Base-by-base conservation (phyloP, 2,329 filamentous ascomycete species). In the Torrubiellomyces zombiae region DNA sequence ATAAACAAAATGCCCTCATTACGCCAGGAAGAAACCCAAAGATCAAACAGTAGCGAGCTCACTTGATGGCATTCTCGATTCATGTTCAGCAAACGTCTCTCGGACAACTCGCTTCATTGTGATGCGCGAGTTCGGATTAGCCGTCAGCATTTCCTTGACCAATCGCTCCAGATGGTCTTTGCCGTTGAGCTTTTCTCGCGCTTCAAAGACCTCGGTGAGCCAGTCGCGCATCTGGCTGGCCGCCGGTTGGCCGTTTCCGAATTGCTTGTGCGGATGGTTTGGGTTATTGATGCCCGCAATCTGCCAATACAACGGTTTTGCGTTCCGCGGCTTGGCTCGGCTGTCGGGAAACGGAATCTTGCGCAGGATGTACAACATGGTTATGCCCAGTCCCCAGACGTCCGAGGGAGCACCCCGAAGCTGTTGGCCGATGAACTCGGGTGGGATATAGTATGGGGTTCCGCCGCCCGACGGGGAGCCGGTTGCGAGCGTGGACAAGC, bases 371-470 rank as follows among this genome's bases (percentile, higher is more conserved):
- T 71, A 71, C 12, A 71, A 52, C 65, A 71, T 69, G 16, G 64
- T 68, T 24, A 71, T 53, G 22, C 66, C 66, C 16, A 71, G 46
- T 0, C 64, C 66, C 65, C 66, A 71, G 7, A 69, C 63, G 34
- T 71, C 66, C 16, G 64, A 66, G 3, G 63, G 49, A 4, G 58
- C 43, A 4, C 66, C 66, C 16, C 66, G 63, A 23, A 56, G 49
- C 40, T 60, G 64, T 26, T 53, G 48, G 9, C 58, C 61, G 30
- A 71, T 66, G 39, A 67, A 72, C 42, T 72, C 67, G 13, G 66
- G 66, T 1, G 67, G 65, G 12, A 72, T 56, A 38, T 72, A 72
- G 45, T 67, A 71, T 9, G 67, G 67, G 9, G 67, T 72, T 24
- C 67, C 67, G 14, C 66, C 66, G 7, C 55, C 55, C 3, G 54